phyloP scores from a whole-genome alignment of 495 filamentous ascomycete genomes.

The Penicillium egyptiacum region DNA sequence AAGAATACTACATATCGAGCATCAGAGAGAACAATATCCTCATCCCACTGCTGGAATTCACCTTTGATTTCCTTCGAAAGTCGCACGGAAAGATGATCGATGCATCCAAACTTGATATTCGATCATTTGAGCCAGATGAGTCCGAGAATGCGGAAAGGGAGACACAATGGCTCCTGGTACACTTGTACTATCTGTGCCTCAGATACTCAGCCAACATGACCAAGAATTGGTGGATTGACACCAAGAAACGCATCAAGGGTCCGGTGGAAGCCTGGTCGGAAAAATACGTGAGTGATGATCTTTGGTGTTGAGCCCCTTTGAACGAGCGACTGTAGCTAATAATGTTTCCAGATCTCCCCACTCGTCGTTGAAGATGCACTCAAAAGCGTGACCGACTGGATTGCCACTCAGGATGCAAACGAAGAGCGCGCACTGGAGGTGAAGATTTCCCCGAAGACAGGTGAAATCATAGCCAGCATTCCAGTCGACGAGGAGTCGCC shows the following conservation, averaged over 20 bases:
- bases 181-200: slow-evolving; percentile 81
- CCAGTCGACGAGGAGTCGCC: slow-evolving; percentile 84
- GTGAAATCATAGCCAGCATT: slow-evolving; percentile 79
- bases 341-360: slow-evolving; percentile 63
- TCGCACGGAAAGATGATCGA: slow-evolving; percentile 67
- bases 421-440: slow-evolving; percentile 70
- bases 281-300: slow-evolving; percentile 57
- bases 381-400: slow-evolving; percentile 71
- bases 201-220: slow-evolving; percentile 72
- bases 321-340: slow-evolving; percentile 9
- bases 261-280: slow-evolving; percentile 79
- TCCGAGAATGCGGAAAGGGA: slow-evolving; percentile 63
- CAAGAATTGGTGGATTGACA: slow-evolving; percentile 83
- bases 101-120: slow-evolving; percentile 65
- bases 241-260: slow-evolving; percentile 69
- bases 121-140: slow-evolving; percentile 60
- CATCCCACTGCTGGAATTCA: slow-evolving; percentile 68
- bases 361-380: slow-evolving; percentile 72
- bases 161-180: slow-evolving; percentile 77
- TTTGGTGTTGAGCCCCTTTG: no score
- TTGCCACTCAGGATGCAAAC: slow-evolving; percentile 48
- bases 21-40: slow-evolving; percentile 74
- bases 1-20: slow-evolving; percentile 70
- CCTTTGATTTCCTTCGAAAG: slow-evolving; percentile 78
- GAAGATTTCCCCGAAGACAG: slow-evolving; percentile 64